Evolutionary conservation across 2,329 filamentous ascomycete species (phyloP), one percentile per base, ranked within the genome.

Genomic region (Fragosphaeria purpurea): DNA sequence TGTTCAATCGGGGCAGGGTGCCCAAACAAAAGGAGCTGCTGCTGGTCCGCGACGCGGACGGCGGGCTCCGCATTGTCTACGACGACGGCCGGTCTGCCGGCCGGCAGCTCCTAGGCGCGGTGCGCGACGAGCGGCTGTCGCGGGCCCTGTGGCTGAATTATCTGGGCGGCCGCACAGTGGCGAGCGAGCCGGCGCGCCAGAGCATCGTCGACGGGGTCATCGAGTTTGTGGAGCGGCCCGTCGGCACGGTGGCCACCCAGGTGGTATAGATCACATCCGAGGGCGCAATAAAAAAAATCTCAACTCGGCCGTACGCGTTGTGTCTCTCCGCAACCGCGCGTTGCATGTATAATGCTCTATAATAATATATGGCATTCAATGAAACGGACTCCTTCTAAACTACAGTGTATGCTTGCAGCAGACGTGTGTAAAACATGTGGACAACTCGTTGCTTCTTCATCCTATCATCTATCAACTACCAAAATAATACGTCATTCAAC

Each of bases 81-180:
- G 77, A 85, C 55, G 71, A 76, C 44, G 64, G 70, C 52, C 74
- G 72, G 12, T 53, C 53, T 63, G 62, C 69, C 52, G 70, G 66
- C 46, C 67, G 73, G 71, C 64, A 76, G 65, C 63, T 72, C 6
- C 64, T 97, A 58, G 93, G 93, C 1, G 70, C 74, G 0, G 81
- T 97, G 1, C 60, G 67, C 0, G 93, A 97, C 62, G 86, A 93
- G 70, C 74, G 91, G 49, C 73, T 98, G 10, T 85, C 85, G 51
- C 79, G 86, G 52, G 70, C 91, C 53, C 70, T 97, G 30, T 97
- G 91, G 91, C 69, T 96, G 63, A 85, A 90, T 58, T 98, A 95
- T 67, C 72, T 98, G 35, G 88, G 81, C 5, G 93, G 93, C 0
- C 85, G 80, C 64, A 88, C 83, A 60, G 89, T 96, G 8, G 89